Evolutionary conservation across 441 rosid genomes (phyloP), one percentile per base, ranked within the genome.

Genomic region (Monsonia emarginata): DNA sequence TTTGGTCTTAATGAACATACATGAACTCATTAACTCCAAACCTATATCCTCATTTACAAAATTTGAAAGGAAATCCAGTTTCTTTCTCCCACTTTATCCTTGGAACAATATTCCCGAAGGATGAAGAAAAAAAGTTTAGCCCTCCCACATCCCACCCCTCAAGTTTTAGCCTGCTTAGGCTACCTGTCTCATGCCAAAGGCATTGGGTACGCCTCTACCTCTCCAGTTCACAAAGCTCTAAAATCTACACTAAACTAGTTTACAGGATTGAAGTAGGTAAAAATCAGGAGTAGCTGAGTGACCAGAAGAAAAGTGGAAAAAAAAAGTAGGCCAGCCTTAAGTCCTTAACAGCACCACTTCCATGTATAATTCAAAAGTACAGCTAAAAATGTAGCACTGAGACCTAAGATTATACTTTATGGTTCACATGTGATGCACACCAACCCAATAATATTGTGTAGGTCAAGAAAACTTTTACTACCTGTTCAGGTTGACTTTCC

Each of bases 401-500:
- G 42, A 6, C 22, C 56, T 25, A 63, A 5, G 14, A 3, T 58
- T 70, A 65, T 46, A 59, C 52, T 2, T 61, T n/a, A 40, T 67
- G 50, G 21, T 63, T 28, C 6, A 44, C 25, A 24, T 65, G 30
- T 31, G 46, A 44, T 63, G 71, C 19, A 71, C 9, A 71, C 65
- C 28, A 46, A 44, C 16, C 24, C 44, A 60, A 65, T 30, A 71
- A 50, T 7, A 38, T 18, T 0, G 30, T 22, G 22, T 4, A 67
- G 5, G 70, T 56, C 18, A 44, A 38, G 16, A 40, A 16, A 65
- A 71, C 30, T 38, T 58, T 40, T 10, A 56, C 25, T 81, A 94
- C 99, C 95, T 76, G 81, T 68, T 78, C 85, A 80, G 76, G 65
- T 74, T 81, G 87, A 70, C 75, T 76, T 74, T 73, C 82, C 59